These are phyloP conservation scores for Collybia sordida DNA, from an alignment of 768 basidiomycete species.

Conservation along the genomic window DNA sequence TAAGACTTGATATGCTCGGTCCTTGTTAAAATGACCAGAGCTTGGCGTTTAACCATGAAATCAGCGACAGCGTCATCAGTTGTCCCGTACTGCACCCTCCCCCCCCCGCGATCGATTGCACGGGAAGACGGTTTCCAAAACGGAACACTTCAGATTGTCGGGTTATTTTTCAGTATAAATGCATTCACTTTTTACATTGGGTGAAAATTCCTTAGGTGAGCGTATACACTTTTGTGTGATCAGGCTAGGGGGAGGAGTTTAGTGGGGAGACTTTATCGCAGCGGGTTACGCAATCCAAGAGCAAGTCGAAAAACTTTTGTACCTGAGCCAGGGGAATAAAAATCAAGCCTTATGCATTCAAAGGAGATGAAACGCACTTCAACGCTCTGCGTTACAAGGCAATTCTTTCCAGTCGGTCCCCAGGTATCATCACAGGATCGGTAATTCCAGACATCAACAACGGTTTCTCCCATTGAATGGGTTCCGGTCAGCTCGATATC, in stretches of 20 bases:
- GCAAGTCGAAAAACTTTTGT: slow-evolving; percentile 59
- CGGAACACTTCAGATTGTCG: too few species aligned
- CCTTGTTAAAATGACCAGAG: too few species aligned
- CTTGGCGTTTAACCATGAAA: too few species aligned
- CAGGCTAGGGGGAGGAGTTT: slow-evolving; percentile 29
- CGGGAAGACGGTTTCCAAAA: too few species aligned
- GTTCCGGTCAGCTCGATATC: slow-evolving; percentile 76
- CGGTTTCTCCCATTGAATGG: slow-evolving; percentile 73
- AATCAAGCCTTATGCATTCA: background rate
- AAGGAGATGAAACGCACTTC: slow-evolving; percentile 47
- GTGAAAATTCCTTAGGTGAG: background rate
- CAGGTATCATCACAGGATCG: slow-evolving; percentile 60
- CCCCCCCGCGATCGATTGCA: too few species aligned
- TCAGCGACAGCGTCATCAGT: too few species aligned
- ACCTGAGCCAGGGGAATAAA: slow-evolving; percentile 41
- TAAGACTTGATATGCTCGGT: too few species aligned
- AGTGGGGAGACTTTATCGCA: slow-evolving; percentile 65
- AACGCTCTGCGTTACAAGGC: slow-evolving; percentile 63
- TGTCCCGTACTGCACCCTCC: too few species aligned
- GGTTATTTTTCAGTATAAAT: too few species aligned
- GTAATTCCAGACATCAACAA: slow-evolving; percentile 78
- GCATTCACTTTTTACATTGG: background rate
- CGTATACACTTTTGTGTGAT: background rate
- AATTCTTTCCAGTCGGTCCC: slow-evolving; percentile 76
- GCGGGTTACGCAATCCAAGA: slow-evolving; percentile 55